phyloP scores from a whole-genome alignment of 2,329 filamentous ascomycete genomes.

The Magnaporthiopsis incrustans region DNA sequence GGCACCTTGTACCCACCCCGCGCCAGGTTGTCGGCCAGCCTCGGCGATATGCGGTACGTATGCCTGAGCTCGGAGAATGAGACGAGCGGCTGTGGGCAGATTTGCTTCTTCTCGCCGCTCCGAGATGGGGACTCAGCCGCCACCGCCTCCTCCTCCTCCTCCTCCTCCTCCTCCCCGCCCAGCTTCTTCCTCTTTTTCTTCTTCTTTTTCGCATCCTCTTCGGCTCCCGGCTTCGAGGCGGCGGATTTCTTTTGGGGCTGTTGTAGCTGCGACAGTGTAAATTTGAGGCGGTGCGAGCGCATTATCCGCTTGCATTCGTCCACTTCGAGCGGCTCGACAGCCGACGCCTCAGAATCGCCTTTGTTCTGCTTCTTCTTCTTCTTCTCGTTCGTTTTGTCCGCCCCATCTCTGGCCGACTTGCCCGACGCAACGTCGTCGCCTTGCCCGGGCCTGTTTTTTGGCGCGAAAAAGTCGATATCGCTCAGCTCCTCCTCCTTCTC shows the following conservation, averaged over 20 bases:
- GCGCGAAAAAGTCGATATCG: conserved; percentile 53
- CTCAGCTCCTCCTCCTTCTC: conserved; percentile 30
- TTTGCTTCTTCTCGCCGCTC: conserved; percentile 45
- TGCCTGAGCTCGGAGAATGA: conserved; percentile 66
- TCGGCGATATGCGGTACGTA: conserved; percentile 64
- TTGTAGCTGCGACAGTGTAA: conserved; percentile 60
- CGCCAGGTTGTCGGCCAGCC: conserved; percentile 69
- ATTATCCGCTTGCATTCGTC: conserved; percentile 68
- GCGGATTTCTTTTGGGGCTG: conserved; percentile 32
- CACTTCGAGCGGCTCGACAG: conserved; percentile 44
- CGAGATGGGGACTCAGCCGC: conserved; percentile 24
- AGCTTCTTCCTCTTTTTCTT: conserved; percentile 33
- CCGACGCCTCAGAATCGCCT: conserved; percentile 22
- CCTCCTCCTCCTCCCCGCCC: conserved; percentile 32
- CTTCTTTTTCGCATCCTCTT: conserved; percentile 35
- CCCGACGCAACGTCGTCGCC: conserved; percentile 11
- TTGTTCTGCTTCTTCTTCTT: conserved; percentile 17
- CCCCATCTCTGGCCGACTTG: conserved; percentile 11
- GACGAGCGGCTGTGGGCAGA: conserved; percentile 74
- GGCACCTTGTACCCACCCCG: conserved; percentile 81
- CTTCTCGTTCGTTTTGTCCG: conserved; percentile 11
- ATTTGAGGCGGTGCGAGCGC: conserved; percentile 75
- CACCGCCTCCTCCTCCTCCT: conserved; percentile 28
- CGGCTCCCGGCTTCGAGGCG: conserved; percentile 33
- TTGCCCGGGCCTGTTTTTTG: conserved; percentile 27